Conservation (phyloP, 2,329 filamentous ascomycete genomes). For the Chrysosporium keratinophilum region DNA sequence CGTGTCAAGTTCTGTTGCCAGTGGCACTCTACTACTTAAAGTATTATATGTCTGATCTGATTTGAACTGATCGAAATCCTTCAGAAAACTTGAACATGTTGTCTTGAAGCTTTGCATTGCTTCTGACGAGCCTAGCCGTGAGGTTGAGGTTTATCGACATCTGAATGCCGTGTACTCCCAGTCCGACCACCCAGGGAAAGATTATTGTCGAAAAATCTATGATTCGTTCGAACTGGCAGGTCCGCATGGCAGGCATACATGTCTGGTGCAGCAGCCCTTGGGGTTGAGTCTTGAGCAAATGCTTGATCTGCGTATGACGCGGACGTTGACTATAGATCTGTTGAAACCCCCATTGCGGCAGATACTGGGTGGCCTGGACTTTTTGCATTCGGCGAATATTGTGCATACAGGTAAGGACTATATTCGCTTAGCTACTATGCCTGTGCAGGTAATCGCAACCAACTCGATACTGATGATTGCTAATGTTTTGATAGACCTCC, state of each 20-base stretch:
- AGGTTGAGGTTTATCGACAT: conserved; percentile 11
- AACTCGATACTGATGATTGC: not conserved
- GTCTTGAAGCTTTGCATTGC: not conserved
- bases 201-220: conserved; percentile 11
- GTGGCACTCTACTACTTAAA: too few species aligned
- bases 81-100: not conserved
- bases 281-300: conserved; percentile 13
- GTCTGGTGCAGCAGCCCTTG: conserved; percentile 14
- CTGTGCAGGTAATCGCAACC: not conserved
- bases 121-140: conserved; percentile 7
- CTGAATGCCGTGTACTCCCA: not conserved
- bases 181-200: conserved; percentile 10
- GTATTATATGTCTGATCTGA: too few species aligned
- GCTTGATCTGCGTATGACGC: conserved; percentile 10
- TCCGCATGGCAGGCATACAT: conserved; percentile 11
- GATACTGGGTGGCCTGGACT: conserved; percentile 6
- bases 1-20: too few species aligned
- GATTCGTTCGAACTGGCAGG: conserved; percentile 14
- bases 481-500: conserved; percentile 7
- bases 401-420: conserved; percentile 11
- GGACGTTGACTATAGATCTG: conserved; percentile 9
- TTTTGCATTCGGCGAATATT: conserved; percentile 2
- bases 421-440: not conserved
- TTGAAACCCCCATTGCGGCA: conserved; percentile 13
- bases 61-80: too few species aligned